phyloP scores from a whole-genome alignment of 176 grass and related monocot species.

The Pontederia paniculata region DNA sequence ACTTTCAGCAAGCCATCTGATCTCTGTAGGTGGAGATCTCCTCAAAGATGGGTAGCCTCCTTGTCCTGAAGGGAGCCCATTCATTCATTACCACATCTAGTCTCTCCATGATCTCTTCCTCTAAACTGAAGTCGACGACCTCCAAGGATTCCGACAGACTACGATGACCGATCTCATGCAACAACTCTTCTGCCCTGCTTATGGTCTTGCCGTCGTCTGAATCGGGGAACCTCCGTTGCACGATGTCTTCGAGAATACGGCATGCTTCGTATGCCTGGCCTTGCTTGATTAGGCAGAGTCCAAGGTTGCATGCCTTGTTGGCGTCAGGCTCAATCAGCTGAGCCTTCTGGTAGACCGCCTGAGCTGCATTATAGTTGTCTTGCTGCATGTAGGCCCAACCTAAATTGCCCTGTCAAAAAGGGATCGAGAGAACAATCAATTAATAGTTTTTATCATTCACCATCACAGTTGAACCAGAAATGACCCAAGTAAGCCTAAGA shows the following conservation, averaged over 20 bases:
- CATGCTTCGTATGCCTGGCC: conserved; percentile 33
- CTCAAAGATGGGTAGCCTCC: conserved; percentile 80
- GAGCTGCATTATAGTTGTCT: conserved; percentile 50
- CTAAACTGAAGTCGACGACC: conserved; percentile 22
- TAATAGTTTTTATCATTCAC: neutral
- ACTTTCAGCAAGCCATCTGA: conserved; percentile 62
- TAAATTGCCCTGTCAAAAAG: conserved; percentile 62
- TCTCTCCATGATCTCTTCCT: conserved; percentile 58
- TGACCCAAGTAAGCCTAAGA: too few species aligned
- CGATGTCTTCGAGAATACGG: conserved; percentile 34
- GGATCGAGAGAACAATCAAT: neutral
- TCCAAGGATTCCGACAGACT: conserved; percentile 13
- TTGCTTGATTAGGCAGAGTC: conserved; percentile 59
- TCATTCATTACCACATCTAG: conserved; percentile 48
- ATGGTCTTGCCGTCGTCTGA: conserved; percentile 40
- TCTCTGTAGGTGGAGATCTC: conserved; percentile 65
- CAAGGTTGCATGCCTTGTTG: conserved; percentile 84
- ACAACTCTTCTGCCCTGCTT: conserved; percentile 45
- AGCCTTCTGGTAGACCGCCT: conserved; percentile 68
- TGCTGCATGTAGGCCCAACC: conserved; percentile 97
- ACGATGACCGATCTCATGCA: conserved; percentile 27
- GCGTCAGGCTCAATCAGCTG: conserved; percentile 64
- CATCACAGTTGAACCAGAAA: neutral
- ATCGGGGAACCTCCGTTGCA: conserved; percentile 22
- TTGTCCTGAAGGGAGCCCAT: conserved; percentile 62